Evolutionary conservation across 306 rosid species (phyloP).

Genomic region (Lathyrus aphaca): DNA sequence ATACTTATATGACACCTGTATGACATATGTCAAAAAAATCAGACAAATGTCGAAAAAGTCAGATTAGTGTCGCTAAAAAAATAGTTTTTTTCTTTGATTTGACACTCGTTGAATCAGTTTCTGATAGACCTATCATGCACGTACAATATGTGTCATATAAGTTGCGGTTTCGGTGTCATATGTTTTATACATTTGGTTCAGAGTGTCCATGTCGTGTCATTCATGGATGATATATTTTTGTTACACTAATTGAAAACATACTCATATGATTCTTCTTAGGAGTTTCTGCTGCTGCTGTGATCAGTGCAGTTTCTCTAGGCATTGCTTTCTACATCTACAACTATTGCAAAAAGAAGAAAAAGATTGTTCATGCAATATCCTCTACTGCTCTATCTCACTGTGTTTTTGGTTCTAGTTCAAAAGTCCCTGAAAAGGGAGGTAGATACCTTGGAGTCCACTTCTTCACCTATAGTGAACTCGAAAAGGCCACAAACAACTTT

Average conservation of each 20-base stretch:
- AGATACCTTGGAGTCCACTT: slow-evolving; percentile 57
- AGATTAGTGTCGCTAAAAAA: no score
- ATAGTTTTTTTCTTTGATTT: no score
- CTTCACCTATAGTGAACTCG: slow-evolving; percentile 70
- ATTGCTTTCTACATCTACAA: slow-evolving; percentile 36
- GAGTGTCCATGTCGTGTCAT: no score
- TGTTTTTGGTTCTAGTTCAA: slow-evolving; percentile 34
- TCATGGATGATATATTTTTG: no score
- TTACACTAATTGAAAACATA: slow-evolving; percentile 28
- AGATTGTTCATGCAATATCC: slow-evolving; percentile 31
- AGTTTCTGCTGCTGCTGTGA: slow-evolving; percentile 18
- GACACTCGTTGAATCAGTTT: no score
- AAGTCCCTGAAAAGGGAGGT: slow-evolving; percentile 53
- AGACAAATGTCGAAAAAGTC: no score
- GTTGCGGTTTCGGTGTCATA: no score
- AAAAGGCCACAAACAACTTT: slow-evolving; percentile 68
- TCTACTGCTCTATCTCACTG: slow-evolving; percentile 33
- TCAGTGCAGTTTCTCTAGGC: slow-evolving; percentile 26
- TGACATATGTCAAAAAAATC: no score
- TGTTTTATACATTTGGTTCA: no score
- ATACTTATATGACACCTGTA: no score
- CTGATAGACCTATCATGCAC: no score
- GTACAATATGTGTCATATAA: no score
- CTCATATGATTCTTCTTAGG: slow-evolving; percentile 40
- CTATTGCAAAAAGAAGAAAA: slow-evolving; percentile 42